These are phyloP conservation scores for Yamadazyma conglobata DNA, from an alignment of 1,139 yeast species.

Conservation along the genomic window DNA sequence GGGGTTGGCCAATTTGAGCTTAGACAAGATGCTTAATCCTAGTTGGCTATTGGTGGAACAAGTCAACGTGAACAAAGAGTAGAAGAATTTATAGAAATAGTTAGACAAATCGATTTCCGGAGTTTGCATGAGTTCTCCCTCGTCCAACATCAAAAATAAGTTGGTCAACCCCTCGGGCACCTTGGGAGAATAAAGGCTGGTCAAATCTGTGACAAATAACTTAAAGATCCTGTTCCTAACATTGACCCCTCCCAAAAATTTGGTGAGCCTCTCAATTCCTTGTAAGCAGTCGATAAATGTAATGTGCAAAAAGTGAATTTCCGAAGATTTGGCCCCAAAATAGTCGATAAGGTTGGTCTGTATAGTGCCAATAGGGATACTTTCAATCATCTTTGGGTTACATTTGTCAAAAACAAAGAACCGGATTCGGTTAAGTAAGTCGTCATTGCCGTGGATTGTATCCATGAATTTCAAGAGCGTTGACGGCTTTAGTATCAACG, in stretches of 20 bases:
- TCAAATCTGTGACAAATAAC: constrained; percentile 26
- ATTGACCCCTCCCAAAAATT: constrained; percentile 23
- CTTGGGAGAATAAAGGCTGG: constrained; percentile 24
- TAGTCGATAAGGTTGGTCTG: constrained; percentile 22
- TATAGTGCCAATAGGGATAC: constrained; percentile 16
- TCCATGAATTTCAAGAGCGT: constrained; percentile 21
- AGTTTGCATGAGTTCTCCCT: constrained; percentile 20
- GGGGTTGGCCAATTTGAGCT: constrained; percentile 20
- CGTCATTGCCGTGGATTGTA: constrained; percentile 18
- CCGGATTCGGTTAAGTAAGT: constrained; percentile 23
- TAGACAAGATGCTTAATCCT: constrained; percentile 28
- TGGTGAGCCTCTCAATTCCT: constrained; percentile 25
- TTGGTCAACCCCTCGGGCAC: constrained; percentile 30
- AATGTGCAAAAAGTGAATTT: constrained; percentile 32
- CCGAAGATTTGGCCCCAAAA: constrained; percentile 24
- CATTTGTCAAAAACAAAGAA: constrained; percentile 38
- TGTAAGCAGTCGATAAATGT: constrained; percentile 29
- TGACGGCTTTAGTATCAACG: constrained; percentile 22
- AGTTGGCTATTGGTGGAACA: constrained; percentile 32
- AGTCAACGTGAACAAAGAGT: constrained; percentile 28
- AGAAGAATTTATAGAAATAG: constrained; percentile 21
- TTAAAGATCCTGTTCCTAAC: constrained; percentile 31
- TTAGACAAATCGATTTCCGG: constrained; percentile 21
- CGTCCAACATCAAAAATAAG: constrained; percentile 33
- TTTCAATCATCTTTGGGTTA: constrained; percentile 17